These are phyloP conservation scores for Alternaria alternata DNA, from an alignment of 2,329 filamentous ascomycete genomes.

Conservation along the genomic window DNA sequence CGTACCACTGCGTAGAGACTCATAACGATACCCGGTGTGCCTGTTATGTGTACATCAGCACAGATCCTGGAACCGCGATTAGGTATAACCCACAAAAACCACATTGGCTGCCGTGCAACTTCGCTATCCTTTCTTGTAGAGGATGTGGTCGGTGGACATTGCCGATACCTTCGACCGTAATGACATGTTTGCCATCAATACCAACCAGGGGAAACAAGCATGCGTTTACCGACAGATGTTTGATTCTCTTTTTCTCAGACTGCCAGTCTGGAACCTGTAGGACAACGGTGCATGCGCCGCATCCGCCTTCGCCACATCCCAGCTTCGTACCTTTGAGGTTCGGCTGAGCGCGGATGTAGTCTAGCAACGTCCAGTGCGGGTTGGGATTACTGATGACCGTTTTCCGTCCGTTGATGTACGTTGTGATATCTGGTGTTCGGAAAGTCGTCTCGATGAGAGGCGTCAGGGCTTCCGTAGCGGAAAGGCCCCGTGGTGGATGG, in stretches of 20 bases:
- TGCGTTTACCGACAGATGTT: slow-evolving; percentile 94
- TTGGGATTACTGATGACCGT: slow-evolving; percentile 85
- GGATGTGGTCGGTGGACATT: slow-evolving; percentile 85
- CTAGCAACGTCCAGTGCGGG: slow-evolving; percentile 87
- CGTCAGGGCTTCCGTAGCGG: slow-evolving; percentile 57
- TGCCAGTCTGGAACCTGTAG: slow-evolving; percentile 64
- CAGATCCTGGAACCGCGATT: rapidly evolving
- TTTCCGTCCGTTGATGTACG: slow-evolving; percentile 91
- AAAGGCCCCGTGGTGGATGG: slow-evolving; percentile 33
- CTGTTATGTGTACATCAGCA: background rate
- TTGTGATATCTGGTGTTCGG: slow-evolving; percentile 74
- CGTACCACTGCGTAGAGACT: slow-evolving; percentile 85
- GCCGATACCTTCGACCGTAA: slow-evolving; percentile 94
- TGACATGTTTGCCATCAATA: slow-evolving; percentile 95
- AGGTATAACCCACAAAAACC: slow-evolving; percentile 71
- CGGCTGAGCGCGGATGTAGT: slow-evolving; percentile 83
- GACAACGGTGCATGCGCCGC: slow-evolving; percentile 90
- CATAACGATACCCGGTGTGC: slow-evolving; percentile 94
- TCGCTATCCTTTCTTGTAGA: slow-evolving; percentile 87
- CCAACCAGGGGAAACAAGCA: slow-evolving; percentile 90
- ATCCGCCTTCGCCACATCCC: slow-evolving; percentile 94
- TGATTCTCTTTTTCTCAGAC: slow-evolving; percentile 80
- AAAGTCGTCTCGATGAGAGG: slow-evolving; percentile 79
- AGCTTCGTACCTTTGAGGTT: slow-evolving; percentile 94
- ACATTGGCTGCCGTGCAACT: slow-evolving; percentile 89